Evolutionary conservation across 2,329 filamentous ascomycete genomes (phyloP), one percentile per base, ranked within the genome.

Genomic region (Trichophyton mentagrophytes): DNA sequence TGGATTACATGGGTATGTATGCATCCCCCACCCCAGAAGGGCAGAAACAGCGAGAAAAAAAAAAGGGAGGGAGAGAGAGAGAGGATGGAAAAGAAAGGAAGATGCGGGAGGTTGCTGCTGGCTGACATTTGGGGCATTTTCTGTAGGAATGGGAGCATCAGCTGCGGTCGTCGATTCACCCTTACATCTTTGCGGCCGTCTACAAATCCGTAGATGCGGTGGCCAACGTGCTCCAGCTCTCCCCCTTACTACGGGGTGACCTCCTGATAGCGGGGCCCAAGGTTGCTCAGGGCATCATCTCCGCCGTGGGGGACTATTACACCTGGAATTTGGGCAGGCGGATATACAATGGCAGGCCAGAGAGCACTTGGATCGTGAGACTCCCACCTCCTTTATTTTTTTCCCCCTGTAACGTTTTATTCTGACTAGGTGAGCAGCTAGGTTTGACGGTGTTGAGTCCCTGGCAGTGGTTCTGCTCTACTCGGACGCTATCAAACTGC

Each of bases 391-490:
- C 51, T 2, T 2, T 1, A n/a, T 1, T n/a, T n/a, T 46, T 27
- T 27, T n/a, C n/a, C n/a, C n/a, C n/a, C n/a, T n/a, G n/a, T n/a
- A n/a, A n/a, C n/a, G n/a, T n/a, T n/a, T n/a, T n/a, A 30, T 58
- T 36, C 47, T 49, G 20, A 59, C 13, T 7, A 5, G 61, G 67
- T 62, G 68, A 53, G 27, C 71, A 90, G 85, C 78, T 95, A 53
- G 80, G 82, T 62, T 80, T 93, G 74, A 85, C 85, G 2, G 73
- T 88, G 49, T 77, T 85, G 68, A 95, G 85, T 73, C 89, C 93
- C 5, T 99, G 93, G 90, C 90, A 96, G 72, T 97, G 89, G 89
- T 97, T 93, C 74, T 93, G 87, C 74, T 93, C 90, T 1, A 92
- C 90, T 0, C 83, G 93, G 55, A 96, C 93, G 0, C 87, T 99